phyloP scores from a whole-genome alignment of 2,329 filamentous ascomycete species.

The Fusarium gaditjirri region DNA sequence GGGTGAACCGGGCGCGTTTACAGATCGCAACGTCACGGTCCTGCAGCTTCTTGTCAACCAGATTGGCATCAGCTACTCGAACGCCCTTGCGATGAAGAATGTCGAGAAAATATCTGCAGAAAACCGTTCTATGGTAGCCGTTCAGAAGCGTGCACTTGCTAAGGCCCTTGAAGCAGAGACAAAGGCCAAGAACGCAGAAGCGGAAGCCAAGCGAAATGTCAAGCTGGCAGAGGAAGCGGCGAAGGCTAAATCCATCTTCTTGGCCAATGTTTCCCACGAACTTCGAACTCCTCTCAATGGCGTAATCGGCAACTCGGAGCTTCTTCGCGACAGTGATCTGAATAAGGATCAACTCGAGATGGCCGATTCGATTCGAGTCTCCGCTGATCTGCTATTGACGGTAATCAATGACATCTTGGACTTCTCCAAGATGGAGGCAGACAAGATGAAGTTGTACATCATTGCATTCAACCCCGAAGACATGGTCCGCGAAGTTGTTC shows the following conservation, averaged over 20 bases:
- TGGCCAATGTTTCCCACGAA: slow-evolving; percentile 84
- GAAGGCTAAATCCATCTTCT: slow-evolving; percentile 84
- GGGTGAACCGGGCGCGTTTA: slow-evolving; percentile 79
- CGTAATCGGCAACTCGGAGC: slow-evolving; percentile 88
- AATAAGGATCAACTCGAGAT: slow-evolving; percentile 84
- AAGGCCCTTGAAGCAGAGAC: slow-evolving; percentile 78
- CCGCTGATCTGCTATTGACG: slow-evolving; percentile 85
- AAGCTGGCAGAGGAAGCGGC: slow-evolving; percentile 85
- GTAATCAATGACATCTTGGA: slow-evolving; percentile 98
- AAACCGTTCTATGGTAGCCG: slow-evolving; percentile 80
- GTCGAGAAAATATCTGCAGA: slow-evolving; percentile 82
- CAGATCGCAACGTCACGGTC: slow-evolving; percentile 75
- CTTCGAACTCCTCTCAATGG: slow-evolving; percentile 85
- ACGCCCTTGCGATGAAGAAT: slow-evolving; percentile 73
- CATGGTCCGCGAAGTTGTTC: slow-evolving; percentile 73
- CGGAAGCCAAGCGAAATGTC: slow-evolving; percentile 80
- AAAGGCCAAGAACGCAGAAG: slow-evolving; percentile 81
- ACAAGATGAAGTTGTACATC: slow-evolving; percentile 84
- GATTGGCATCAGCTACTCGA: slow-evolving; percentile 77
- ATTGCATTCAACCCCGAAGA: slow-evolving; percentile 75
- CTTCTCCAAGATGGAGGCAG: slow-evolving; percentile 92
- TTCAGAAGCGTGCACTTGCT: slow-evolving; percentile 78
- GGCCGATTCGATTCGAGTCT: slow-evolving; percentile 86
- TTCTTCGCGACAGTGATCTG: slow-evolving; percentile 79
- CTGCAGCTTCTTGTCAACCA: slow-evolving; percentile 80